A percentile compares a stretch with the other conserved stretches of the same genome.
phyloP scores from a whole-genome alignment of 495 filamentous ascomycete species.

The Penicillium mononematosum region DNA sequence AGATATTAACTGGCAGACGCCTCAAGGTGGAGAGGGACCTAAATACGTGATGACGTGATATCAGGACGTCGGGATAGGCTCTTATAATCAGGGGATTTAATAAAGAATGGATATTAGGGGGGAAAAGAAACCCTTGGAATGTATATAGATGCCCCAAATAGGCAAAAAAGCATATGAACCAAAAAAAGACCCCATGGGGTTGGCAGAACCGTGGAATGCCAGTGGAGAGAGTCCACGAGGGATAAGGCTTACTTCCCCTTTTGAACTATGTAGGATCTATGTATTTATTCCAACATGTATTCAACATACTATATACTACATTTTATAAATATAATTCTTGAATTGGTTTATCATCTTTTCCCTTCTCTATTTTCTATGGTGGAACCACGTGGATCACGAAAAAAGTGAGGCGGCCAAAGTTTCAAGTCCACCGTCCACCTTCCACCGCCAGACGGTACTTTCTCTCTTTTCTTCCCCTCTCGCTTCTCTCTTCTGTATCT shows the following conservation, averaged over 20 bases:
- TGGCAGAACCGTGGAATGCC: conserved; percentile 37
- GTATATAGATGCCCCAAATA: background rate
- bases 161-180: background rate
- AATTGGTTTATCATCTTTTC: background rate
- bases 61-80: too few relatives aligned
- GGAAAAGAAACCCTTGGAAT: background rate
- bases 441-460: conserved; percentile 30
- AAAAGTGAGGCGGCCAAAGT: conserved; percentile 42
- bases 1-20: conserved; percentile 95
- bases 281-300: too few relatives aligned
- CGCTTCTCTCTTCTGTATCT: conserved; percentile 9
- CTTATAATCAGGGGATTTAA: too few relatives aligned
- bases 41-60: conserved; percentile 89
- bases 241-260: conserved; percentile 11
- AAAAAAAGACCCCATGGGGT: conserved; percentile 27
- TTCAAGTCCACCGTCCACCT: conserved; percentile 14
- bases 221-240: conserved; percentile 30
- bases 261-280: too few relatives aligned
- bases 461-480: conserved; percentile 20
- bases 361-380: conserved; percentile 13
- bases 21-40: conserved; percentile 93
- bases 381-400: conserved; percentile 45
- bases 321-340: background rate
- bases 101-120: conserved; percentile 2
- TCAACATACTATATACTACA: too few relatives aligned